phyloP scores from a whole-genome alignment of 176 grass and related monocot species.

The Oryza meridionalis region DNA sequence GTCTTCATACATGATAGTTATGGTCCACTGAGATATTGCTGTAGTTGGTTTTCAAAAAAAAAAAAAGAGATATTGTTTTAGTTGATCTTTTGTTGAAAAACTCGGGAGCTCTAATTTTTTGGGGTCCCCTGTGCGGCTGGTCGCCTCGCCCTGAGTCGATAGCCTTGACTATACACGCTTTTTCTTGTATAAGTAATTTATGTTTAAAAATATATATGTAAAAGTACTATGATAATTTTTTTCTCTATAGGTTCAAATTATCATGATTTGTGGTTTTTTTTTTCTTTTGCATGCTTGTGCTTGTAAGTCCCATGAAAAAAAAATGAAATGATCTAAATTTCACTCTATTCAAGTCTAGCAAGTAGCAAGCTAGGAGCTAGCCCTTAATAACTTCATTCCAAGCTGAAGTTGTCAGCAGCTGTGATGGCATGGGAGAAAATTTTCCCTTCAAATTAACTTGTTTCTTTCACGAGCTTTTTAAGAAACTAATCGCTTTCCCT shows the following conservation, averaged over 20 bases:
- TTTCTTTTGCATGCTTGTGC: neutral
- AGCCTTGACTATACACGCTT: neutral
- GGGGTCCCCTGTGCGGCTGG: too few relatives aligned
- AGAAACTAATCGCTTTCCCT: neutral
- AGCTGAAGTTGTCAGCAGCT: neutral
- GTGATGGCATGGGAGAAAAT: neutral
- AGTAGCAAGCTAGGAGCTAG: neutral
- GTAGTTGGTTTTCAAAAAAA: too few relatives aligned
- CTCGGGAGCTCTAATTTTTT: too few relatives aligned
- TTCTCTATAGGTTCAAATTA: neutral
- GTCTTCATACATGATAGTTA: too few relatives aligned
- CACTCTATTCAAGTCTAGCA: neutral
- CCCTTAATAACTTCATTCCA: neutral
- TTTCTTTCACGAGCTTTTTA: neutral
- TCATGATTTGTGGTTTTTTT: neutral
- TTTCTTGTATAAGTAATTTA: neutral
- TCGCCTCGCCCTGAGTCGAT: too few relatives aligned
- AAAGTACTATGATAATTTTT: neutral
- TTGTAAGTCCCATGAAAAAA: neutral
- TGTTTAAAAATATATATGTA: neutral
- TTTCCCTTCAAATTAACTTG: neutral
- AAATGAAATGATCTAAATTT: neutral
- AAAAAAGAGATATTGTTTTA: too few relatives aligned
- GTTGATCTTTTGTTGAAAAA: too few relatives aligned
- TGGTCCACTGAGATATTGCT: too few relatives aligned